phyloP scores from a whole-genome alignment of 2,329 filamentous ascomycete species.

The Byssothecium circinans region DNA sequence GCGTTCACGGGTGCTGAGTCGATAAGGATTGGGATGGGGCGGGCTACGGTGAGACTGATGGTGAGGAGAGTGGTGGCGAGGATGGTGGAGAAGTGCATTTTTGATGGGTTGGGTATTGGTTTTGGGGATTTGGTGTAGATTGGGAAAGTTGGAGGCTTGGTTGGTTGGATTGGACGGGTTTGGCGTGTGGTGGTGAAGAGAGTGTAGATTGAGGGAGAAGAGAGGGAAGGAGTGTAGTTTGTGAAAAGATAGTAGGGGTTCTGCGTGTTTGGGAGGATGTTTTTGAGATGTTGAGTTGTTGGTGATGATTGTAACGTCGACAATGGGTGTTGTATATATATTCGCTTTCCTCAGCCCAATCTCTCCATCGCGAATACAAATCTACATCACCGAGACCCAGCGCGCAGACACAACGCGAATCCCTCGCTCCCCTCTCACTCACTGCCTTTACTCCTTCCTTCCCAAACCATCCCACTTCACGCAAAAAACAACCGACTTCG shows the following conservation, averaged over 20 bases:
- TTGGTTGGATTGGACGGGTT: neutral
- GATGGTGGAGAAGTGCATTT: conserved; percentile 3
- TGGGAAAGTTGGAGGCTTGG: neutral
- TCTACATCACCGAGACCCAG: neutral
- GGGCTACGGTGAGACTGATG: neutral
- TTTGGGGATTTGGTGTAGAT: too few relatives aligned
- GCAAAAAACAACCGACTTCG: neutral
- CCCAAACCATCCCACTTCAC: neutral
- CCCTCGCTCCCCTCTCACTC: neutral
- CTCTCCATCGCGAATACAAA: neutral
- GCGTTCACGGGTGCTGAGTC: neutral
- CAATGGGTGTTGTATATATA: neutral
- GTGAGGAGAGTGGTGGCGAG: conserved; percentile 23
- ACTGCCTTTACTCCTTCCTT: neutral
- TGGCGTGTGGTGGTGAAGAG: neutral
- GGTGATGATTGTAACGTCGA: neutral
- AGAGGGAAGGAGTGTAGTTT: neutral
- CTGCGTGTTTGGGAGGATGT: neutral
- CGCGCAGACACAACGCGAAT: neutral
- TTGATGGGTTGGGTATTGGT: neutral
- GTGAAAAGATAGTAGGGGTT: neutral
- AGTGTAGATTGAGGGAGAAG: neutral
- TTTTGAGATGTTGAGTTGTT: neutral
- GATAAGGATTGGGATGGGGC: neutral
- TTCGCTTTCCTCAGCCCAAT: neutral